phyloP scores from a whole-genome alignment of 2,329 filamentous ascomycete genomes.

The Pseudogymnoascus sp. region DNA sequence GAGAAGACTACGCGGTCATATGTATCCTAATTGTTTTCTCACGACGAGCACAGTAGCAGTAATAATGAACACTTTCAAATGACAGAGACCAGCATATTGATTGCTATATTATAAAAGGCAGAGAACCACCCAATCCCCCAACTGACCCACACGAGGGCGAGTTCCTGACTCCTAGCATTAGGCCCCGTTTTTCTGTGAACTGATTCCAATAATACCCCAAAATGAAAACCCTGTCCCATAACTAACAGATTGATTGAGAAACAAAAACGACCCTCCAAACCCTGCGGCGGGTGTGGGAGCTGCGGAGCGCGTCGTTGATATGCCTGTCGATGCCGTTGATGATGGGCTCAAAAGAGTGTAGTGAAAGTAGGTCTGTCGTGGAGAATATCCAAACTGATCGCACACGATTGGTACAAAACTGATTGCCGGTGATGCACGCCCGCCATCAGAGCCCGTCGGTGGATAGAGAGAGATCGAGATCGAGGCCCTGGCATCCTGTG shows the following conservation, averaged over 20 bases:
- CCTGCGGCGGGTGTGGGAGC: background rate
- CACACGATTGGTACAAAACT: background rate
- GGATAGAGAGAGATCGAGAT: background rate
- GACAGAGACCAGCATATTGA: conserved; percentile 1
- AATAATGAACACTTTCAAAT: background rate
- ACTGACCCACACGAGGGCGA: background rate
- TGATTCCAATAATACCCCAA: background rate
- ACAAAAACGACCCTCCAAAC: background rate
- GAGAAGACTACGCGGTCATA: background rate
- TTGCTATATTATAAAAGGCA: background rate
- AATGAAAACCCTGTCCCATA: background rate
- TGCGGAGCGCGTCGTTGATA: background rate
- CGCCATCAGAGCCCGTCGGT: background rate
- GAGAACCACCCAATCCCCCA: background rate
- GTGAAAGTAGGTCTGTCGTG: background rate
- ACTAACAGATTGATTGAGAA: background rate
- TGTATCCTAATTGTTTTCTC: conserved; percentile 1
- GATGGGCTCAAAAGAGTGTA: background rate
- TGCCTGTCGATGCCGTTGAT: background rate
- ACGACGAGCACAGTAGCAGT: background rate
- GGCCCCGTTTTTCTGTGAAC: background rate
- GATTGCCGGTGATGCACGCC: background rate
- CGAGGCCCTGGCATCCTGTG: background rate
- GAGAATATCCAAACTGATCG: background rate
- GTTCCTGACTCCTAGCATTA: background rate